phyloP scores from a whole-genome alignment of 176 grass and related monocot genomes.

The Carex myosuroides region DNA sequence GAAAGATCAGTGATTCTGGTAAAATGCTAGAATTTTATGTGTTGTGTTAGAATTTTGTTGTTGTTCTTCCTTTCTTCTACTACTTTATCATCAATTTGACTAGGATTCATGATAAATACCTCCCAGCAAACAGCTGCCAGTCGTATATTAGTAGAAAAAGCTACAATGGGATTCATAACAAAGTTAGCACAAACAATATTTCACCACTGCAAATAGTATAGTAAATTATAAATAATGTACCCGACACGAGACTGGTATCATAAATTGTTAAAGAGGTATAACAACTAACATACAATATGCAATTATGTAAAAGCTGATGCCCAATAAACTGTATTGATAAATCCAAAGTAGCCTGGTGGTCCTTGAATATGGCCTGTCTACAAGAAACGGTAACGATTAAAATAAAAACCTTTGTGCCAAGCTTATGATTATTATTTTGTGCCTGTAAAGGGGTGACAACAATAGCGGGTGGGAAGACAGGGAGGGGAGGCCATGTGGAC shows the following conservation, averaged over 20 bases:
- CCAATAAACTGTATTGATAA: background rate
- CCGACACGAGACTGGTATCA: background rate
- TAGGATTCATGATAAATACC: background rate
- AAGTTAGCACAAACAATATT: background rate
- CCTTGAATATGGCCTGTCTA: background rate
- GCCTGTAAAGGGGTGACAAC: conserved; percentile 76
- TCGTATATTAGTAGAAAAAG: background rate
- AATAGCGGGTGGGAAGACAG: conserved; percentile 81
- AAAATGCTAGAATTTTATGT: conserved; percentile 24
- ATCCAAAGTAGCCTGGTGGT: background rate
- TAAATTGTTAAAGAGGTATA: background rate
- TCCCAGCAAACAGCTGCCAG: background rate
- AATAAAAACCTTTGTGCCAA: background rate
- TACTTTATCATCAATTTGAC: background rate
- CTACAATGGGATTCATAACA: background rate
- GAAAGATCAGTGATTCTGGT: conserved; percentile 94
- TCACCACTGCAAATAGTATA: background rate
- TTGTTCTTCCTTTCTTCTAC: background rate
- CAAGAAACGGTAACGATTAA: background rate
- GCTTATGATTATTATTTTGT: background rate
- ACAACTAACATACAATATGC: background rate
- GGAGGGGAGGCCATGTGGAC: conserved; percentile 68
- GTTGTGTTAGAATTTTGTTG: background rate
- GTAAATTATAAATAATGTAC: background rate
- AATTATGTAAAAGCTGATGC: background rate